These are phyloP conservation scores for Pythium diclinum DNA, from an alignment of 352 stramenopile species.

Conservation along the genomic window DNA sequence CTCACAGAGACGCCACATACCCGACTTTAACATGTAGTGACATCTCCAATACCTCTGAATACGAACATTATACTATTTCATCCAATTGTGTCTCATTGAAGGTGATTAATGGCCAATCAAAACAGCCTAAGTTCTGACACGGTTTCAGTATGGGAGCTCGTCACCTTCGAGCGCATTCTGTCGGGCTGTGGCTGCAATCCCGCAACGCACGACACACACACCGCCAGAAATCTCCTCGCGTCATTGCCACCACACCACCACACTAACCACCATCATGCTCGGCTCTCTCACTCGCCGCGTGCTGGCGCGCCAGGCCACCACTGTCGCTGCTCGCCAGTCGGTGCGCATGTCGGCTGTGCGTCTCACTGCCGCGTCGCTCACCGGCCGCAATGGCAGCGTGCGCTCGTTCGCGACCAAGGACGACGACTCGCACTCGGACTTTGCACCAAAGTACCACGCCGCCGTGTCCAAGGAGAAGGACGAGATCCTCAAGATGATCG, in stretches of 20 bases:
- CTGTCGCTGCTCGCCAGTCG: neutral
- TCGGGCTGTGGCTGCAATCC: conserved; percentile 8
- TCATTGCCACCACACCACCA: conserved; percentile 8
- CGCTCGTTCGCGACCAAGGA: conserved; percentile 50
- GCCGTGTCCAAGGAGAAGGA: conserved; percentile 84
- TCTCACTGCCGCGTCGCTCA: conserved; percentile 6
- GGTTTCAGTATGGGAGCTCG: neutral
- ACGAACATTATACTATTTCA: neutral
- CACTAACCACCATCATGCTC: conserved; percentile 20
- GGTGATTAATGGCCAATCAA: conserved; percentile 9
- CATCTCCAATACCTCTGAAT: neutral
- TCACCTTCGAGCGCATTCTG: conserved; percentile 7
- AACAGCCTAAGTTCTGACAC: neutral
- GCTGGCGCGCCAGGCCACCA: conserved; percentile 11
- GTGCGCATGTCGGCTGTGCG: conserved; percentile 10
- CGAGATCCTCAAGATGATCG: conserved; percentile 89
- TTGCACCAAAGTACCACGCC: conserved; percentile 84
- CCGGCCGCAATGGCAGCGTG: neutral
- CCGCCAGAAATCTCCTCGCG: neutral
- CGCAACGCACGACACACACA: neutral
- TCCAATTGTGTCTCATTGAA: conserved; percentile 5
- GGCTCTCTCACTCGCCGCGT: conserved; percentile 21
- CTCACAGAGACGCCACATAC: neutral
- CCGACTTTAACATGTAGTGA: neutral
- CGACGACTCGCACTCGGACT: conserved; percentile 85